Evolutionary conservation across 148 eudicot species (phyloP), one percentile per base, ranked within the genome.

Genomic region (Pouteria glomerata): DNA sequence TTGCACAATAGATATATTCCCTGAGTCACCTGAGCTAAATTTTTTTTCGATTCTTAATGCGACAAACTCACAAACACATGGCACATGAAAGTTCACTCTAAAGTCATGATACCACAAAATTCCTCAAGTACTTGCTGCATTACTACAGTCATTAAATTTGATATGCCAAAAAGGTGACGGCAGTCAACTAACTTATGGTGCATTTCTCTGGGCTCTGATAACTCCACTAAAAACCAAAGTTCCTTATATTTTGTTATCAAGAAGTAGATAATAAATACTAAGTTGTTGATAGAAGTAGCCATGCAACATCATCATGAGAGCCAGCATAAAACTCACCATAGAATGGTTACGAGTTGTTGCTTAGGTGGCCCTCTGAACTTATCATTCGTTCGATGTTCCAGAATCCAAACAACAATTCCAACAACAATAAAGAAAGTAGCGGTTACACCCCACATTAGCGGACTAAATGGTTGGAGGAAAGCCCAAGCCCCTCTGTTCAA

Each of bases 291-390:
- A 13, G 39, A 50, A 16, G 0, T 34, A 21, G 50, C 12, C 21
- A 19, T 13, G 44, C 18, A 23, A 57, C 33, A 6, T 26, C 12
- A 16, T 65, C 37, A 26, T 13, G 37, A 53, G 19, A 11, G 24
- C 26, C 55, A 42, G 14, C 26, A 71, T 27, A 19, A 62, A 68
- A 85, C 88, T 83, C 63, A 95, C 98, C 98, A 95, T 67, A 95
- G 79, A 71, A 95, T 80, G 68, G 99, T 95, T 59, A 88, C 88
- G 64, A 83, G 76, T 73, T 95, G 99, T 74, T 79, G 71, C 58
- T 77, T 82, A 13, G 99, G 97, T 7, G 97, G 56, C 47, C 99
- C 99, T 69, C 99, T 80, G 75, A 95, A 95, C 70, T 95, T 96
- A 24, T 95, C 94, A 72, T 95, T 95, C 29, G 74, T 78, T 59